These are phyloP conservation scores for Fusarium sp. DNA, from an alignment of 2,329 filamentous ascomycete genomes.

Conservation along the genomic window DNA sequence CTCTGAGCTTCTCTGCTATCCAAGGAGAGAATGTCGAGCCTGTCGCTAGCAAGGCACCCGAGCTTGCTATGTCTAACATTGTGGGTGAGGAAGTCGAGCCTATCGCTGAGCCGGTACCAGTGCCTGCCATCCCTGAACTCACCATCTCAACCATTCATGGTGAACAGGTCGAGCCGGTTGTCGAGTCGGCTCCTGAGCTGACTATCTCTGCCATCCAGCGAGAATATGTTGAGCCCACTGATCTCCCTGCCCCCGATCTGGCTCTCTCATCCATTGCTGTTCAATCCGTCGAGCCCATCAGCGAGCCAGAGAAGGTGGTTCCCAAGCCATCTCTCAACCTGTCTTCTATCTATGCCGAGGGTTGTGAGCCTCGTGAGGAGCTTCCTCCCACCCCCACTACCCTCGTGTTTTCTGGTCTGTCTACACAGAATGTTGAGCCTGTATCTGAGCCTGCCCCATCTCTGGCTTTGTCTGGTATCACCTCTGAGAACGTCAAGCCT, in stretches of 20 bases:
- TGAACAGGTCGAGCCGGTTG: conserved; percentile 39
- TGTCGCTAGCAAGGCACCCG: conserved; percentile 6
- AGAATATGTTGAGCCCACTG: conserved; percentile 41
- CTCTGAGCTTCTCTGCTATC: conserved; percentile 32
- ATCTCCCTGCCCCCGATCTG: conserved; percentile 35
- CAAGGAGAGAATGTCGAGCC: conserved; percentile 38
- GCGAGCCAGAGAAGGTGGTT: conserved; percentile 46
- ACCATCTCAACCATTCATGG: conserved; percentile 30
- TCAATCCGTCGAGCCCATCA: conserved; percentile 47
- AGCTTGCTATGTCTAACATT: conserved; percentile 26
- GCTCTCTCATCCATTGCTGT: conserved; percentile 44
- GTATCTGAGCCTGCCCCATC: conserved; percentile 40
- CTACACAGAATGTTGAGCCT: conserved; percentile 51
- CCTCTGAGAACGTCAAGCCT: conserved; percentile 51
- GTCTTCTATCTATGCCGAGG: conserved; percentile 45
- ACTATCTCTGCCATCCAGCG: conserved; percentile 36
- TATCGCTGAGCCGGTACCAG: conserved; percentile 5
- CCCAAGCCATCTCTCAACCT: conserved; percentile 43
- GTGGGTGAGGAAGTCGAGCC: conserved; percentile 26
- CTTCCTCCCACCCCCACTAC: conserved; percentile 34
- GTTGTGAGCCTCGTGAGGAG: conserved; percentile 50
- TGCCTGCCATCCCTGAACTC: conserved; percentile 26
- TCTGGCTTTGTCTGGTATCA: conserved; percentile 28
- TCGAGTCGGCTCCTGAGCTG: conserved; percentile 21
- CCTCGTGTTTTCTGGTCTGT: conserved; percentile 49